phyloP scores from a whole-genome alignment of 805 yeast species.

The Candida taoyuanica region DNA sequence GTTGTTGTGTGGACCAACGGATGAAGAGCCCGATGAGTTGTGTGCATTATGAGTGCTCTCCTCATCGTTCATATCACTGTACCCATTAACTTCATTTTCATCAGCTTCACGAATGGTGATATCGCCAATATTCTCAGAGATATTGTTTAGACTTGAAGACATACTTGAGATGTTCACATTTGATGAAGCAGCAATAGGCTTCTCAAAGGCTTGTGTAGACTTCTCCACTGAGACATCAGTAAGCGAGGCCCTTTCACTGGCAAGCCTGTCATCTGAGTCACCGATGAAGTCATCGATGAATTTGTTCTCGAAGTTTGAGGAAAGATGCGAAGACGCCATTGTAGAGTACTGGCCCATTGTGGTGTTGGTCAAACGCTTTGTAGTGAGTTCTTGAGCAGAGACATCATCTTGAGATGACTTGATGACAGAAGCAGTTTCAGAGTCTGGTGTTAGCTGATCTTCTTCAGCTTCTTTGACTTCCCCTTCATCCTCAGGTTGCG shows the following conservation, averaged over 20 bases:
- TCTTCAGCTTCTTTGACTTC: slow-evolving; percentile 2
- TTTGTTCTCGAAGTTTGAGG: slow-evolving; percentile 24
- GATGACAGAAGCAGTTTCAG: background rate
- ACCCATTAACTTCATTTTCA: background rate
- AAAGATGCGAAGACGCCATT: slow-evolving; percentile 15
- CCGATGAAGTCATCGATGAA: slow-evolving; percentile 25
- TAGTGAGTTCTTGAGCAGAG: slow-evolving; percentile 9
- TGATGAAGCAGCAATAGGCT: slow-evolving; percentile 28
- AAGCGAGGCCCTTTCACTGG: slow-evolving; percentile 5
- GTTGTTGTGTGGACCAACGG: slow-evolving; percentile 1
- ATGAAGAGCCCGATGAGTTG: slow-evolving; percentile 15
- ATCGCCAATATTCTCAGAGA: slow-evolving; percentile 24
- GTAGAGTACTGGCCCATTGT: slow-evolving; percentile 5
- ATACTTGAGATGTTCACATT: slow-evolving; percentile 25
- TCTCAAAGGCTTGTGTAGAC: slow-evolving; percentile 17
- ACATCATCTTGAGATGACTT: slow-evolving; percentile 12
- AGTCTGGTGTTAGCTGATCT: too few relatives aligned
- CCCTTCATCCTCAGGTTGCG: slow-evolving; percentile 2
- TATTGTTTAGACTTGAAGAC: slow-evolving; percentile 18
- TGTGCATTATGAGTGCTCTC: slow-evolving; percentile 8
- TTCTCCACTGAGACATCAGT: slow-evolving; percentile 5
- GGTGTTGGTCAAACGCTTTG: background rate
- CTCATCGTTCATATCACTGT: slow-evolving; percentile 1
- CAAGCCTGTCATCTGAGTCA: slow-evolving; percentile 18
- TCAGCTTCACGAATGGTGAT: slow-evolving; percentile 22